Evolutionary conservation across 2,329 filamentous ascomycete species (phyloP).

Genomic region (Colletotrichum lini): DNA sequence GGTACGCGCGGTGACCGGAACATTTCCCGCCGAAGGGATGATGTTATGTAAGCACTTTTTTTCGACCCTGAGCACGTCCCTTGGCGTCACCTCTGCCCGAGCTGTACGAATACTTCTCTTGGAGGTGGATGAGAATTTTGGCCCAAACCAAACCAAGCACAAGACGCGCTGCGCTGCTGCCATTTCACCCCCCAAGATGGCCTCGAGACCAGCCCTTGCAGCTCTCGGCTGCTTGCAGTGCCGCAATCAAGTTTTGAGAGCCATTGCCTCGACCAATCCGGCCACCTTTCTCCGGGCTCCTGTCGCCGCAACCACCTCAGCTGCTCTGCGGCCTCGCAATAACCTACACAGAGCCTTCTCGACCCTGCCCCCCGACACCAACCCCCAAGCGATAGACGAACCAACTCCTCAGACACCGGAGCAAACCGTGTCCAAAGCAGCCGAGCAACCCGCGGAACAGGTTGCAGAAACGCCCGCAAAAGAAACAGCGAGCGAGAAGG

Average conservation of each 20-base stretch:
- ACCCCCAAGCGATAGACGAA: background rate
- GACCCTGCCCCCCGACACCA: constrained; percentile 42
- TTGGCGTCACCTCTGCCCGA: background rate
- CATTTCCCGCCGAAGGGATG: background rate
- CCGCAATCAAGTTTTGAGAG: constrained; percentile 45
- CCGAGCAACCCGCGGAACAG: background rate
- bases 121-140: background rate
- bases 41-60: background rate
- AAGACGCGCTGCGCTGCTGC: too few relatives aligned
- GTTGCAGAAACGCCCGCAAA: too few relatives aligned
- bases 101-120: background rate
- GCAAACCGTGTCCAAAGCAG: background rate
- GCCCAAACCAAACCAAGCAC: background rate
- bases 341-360: constrained; percentile 45
- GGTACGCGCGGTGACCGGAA: background rate
- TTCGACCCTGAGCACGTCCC: too few relatives aligned
- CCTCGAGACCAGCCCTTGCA: constrained; percentile 44
- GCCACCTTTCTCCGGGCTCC: constrained; percentile 22
- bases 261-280: constrained; percentile 42
- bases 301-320: background rate
- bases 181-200: constrained; percentile 41
- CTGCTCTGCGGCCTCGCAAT: constrained; percentile 38
- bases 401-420: background rate
- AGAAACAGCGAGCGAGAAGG: constrained; percentile 45
- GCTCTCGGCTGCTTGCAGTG: constrained; percentile 49